A percentile compares a stretch with the other conserved stretches of the same genome.
phyloP scores from a whole-genome alignment of 202 grass and related monocot species.

The Thinopyrum obtusiflorum region DNA sequence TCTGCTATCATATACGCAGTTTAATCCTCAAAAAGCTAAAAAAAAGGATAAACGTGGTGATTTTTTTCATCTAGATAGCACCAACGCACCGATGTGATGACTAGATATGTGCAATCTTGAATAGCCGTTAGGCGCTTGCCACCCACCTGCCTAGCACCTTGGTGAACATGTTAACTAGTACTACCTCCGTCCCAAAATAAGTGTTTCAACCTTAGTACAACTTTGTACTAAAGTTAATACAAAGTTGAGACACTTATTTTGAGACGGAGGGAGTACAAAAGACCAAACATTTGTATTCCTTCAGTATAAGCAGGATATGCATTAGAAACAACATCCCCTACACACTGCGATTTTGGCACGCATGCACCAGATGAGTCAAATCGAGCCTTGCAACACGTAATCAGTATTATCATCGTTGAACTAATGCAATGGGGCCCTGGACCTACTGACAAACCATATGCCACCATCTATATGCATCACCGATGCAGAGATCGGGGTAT shows the following conservation, averaged over 20 bases:
- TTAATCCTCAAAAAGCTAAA: background rate
- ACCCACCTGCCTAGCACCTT: background rate
- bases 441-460: background rate
- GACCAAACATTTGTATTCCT: background rate
- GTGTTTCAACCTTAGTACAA: too few relatives aligned
- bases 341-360: background rate
- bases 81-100: background rate
- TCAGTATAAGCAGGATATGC: background rate
- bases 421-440: background rate
- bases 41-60: background rate
- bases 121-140: background rate
- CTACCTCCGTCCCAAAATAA: too few relatives aligned
- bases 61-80: background rate
- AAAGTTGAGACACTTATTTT: too few relatives aligned
- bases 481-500: background rate
- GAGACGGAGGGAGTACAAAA: background rate
- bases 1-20: background rate
- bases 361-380: background rate
- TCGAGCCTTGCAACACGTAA: background rate
- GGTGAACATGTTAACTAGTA: conserved; percentile 4
- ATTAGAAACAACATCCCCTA: background rate
- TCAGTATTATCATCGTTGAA: background rate
- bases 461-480: background rate
- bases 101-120: background rate
- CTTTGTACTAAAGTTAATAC: too few relatives aligned